phyloP scores from a whole-genome alignment of 2,329 filamentous ascomycete genomes.

The Blumeriella jaapii region DNA sequence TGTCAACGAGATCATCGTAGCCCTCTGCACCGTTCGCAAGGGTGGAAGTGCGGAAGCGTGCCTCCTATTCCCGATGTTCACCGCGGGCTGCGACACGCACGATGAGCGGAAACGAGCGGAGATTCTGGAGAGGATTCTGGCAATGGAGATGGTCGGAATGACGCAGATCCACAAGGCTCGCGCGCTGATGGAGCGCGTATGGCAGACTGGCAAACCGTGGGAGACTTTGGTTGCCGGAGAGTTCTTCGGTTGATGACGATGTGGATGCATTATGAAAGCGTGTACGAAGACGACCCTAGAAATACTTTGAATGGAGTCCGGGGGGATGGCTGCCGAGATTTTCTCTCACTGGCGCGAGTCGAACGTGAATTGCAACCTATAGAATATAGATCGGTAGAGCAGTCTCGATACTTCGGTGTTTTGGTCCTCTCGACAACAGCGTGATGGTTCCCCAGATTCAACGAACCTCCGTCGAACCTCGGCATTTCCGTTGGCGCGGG shows the following conservation, averaged over 20 bases:
- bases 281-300: too few species aligned
- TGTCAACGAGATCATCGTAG: conserved; percentile 50
- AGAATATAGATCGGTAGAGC: too few species aligned
- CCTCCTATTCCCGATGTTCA: conserved; percentile 71
- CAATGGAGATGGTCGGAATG: conserved; percentile 64
- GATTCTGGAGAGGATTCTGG: conserved; percentile 53
- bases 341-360: too few species aligned
- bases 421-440: too few species aligned
- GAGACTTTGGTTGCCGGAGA: conserved; percentile 42
- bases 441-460: too few species aligned
- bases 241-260: conserved; percentile 22
- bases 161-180: conserved; percentile 57
- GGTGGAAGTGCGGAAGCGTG: conserved; percentile 65
- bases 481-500: too few species aligned
- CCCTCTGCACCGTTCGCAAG: conserved; percentile 48
- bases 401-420: too few species aligned
- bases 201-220: conserved; percentile 58
- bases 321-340: too few species aligned
- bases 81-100: conserved; percentile 63
- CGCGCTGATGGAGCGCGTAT: conserved; percentile 55
- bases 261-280: too few species aligned
- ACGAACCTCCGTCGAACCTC: too few species aligned
- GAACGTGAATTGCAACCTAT: too few species aligned
- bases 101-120: conserved; percentile 42
- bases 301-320: too few species aligned